Conservation (phyloP, 2,329 filamentous ascomycete species). For the Exophiala spinifera region DNA sequence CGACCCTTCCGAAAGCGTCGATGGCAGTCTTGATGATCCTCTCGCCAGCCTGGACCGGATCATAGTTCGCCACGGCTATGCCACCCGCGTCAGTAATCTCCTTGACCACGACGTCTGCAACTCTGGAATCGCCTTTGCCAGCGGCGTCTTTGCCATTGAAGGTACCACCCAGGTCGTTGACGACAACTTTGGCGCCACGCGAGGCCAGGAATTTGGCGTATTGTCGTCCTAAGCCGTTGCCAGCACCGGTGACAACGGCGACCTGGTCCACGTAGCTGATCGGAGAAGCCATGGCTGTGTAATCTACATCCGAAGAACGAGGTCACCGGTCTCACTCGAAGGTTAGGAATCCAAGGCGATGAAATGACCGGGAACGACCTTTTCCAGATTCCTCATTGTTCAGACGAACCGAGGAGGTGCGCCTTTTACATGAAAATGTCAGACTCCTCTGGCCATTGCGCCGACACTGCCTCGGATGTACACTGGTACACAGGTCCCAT, state of each 20-base stretch:
- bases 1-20: constrained; percentile 20
- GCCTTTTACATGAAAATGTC: not conserved
- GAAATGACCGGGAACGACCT: not conserved
- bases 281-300: constrained; percentile 54
- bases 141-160: constrained; percentile 88
- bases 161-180: constrained; percentile 90
- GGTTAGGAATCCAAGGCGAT: not conserved
- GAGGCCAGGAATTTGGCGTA: constrained; percentile 87
- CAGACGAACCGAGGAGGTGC: not conserved
- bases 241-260: constrained; percentile 80
- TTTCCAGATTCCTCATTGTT: not conserved
- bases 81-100: constrained; percentile 73
- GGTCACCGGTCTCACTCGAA: not conserved
- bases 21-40: constrained; percentile 56
- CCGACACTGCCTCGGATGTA: not conserved
- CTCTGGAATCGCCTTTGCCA: constrained; percentile 68
- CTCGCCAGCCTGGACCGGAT: constrained; percentile 76
- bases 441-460: not conserved
- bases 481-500: no score
- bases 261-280: constrained; percentile 84
- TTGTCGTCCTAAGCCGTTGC: constrained; percentile 74
- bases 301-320: not conserved
- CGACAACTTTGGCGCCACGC: constrained; percentile 87
- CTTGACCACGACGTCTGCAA: constrained; percentile 47
- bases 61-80: constrained; percentile 96